phyloP scores from a whole-genome alignment of 495 filamentous ascomycete genomes.

The Acidomyces sp. region DNA sequence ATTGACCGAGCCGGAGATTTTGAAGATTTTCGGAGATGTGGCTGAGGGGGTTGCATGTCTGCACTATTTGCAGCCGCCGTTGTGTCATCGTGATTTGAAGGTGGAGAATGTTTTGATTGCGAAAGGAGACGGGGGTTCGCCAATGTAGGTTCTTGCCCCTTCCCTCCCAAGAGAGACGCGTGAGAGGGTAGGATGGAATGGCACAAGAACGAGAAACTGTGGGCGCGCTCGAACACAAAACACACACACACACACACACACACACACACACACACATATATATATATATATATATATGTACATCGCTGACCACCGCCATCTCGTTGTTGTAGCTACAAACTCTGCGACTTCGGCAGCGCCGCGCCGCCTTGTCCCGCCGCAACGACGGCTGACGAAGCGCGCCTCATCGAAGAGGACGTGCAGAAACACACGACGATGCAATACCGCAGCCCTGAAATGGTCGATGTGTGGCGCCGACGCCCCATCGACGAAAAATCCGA shows the following conservation, averaged over 20 bases:
- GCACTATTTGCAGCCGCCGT: constrained; percentile 92
- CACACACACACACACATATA: no score
- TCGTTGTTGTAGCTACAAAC: no score
- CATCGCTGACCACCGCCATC: no score
- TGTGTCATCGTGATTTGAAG: constrained; percentile 90
- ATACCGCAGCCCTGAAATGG: constrained; percentile 96
- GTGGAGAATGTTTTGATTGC: constrained; percentile 97
- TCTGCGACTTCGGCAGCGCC: constrained; percentile 95
- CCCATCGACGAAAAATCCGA: constrained; percentile 98
- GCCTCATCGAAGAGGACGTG: constrained; percentile 88
- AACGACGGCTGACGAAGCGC: constrained; percentile 70
- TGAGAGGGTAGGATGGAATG: no score
- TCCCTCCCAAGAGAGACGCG: no score
- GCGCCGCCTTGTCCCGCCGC: constrained; percentile 74
- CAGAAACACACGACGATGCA: constrained; percentile 95
- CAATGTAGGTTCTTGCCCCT: no score
- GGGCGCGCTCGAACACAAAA: no score
- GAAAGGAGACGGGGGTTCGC: constrained; percentile 37
- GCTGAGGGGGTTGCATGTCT: constrained; percentile 95
- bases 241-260: no score
- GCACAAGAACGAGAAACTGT: no score
- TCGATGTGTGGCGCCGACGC: constrained; percentile 91
- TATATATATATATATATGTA: no score
- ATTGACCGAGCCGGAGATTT: constrained; percentile 90
- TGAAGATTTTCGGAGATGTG: constrained; percentile 92